Evolutionary conservation across 106 monocot genomes (phyloP).

Genomic region (Xerophyta viscosa): DNA sequence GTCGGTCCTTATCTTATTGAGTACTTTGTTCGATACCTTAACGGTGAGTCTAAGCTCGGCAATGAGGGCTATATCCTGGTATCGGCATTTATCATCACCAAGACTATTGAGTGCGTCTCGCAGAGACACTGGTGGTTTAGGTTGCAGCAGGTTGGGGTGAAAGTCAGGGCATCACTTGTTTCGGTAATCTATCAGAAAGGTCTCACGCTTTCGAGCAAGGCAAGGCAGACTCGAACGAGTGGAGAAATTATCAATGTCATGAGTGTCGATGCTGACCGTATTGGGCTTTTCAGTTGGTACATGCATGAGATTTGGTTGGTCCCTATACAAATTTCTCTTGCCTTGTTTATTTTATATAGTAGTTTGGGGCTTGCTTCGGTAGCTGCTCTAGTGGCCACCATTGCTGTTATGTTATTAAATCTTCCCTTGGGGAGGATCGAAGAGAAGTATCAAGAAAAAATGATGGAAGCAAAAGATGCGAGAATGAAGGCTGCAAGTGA

Average conservation of each 20-base stretch:
- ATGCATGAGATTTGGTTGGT: conserved; percentile 81
- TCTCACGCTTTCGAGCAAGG: conserved; percentile 47
- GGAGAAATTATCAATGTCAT: conserved; percentile 92
- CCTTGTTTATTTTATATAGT: conserved; percentile 53
- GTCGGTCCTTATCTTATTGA: conserved; percentile 90
- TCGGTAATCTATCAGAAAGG: conserved; percentile 72
- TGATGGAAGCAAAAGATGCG: conserved; percentile 82
- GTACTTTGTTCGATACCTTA: conserved; percentile 73
- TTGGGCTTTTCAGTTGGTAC: conserved; percentile 72
- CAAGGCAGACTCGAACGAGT: conserved; percentile 57
- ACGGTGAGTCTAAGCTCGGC: conserved; percentile 27
- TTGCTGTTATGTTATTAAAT: conserved; percentile 58
- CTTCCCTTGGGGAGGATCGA: conserved; percentile 58
- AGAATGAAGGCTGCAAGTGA: conserved; percentile 90
- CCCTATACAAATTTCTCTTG: conserved; percentile 63
- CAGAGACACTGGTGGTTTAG: conserved; percentile 78
- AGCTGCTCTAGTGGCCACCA: conserved; percentile 56
- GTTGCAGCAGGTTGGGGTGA: conserved; percentile 48
- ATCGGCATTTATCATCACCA: conserved; percentile 48
- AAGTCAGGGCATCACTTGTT: conserved; percentile 49
- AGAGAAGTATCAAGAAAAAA: conserved; percentile 59
- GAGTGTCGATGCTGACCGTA: conserved; percentile 70
- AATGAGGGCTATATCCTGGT: conserved; percentile 64
- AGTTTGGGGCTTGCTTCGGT: conserved; percentile 71
- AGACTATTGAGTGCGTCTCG: conserved; percentile 67